Percentiles rank a stretch among this genome's conserved stretches.
These are phyloP conservation scores for Ocimum tenuiflorum DNA, from an alignment of 257 asterid species.

Conservation along the genomic window DNA sequence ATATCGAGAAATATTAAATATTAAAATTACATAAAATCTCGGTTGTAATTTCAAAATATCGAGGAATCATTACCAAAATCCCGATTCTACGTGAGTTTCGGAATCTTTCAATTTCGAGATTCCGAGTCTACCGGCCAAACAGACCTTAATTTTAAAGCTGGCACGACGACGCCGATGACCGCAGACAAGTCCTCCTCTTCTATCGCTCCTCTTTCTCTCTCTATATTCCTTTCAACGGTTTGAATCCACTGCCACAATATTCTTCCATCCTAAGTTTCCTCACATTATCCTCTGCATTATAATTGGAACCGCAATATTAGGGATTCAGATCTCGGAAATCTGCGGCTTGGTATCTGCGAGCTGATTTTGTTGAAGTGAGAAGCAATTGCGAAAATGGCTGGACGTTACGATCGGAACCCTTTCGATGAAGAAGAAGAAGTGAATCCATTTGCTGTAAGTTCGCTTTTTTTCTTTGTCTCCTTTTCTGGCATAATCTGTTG, in stretches of 20 bases:
- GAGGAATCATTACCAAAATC: too few relatives aligned
- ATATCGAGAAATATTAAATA: too few relatives aligned
- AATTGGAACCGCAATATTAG: not conserved
- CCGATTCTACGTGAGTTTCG: too few relatives aligned
- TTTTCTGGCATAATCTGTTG: not conserved
- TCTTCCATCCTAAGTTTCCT: constrained; percentile 30
- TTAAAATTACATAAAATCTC: too few relatives aligned
- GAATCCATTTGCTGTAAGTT: constrained; percentile 57
- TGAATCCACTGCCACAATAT: constrained; percentile 9
- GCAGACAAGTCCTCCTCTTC: constrained; percentile 2
- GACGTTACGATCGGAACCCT: constrained; percentile 70
- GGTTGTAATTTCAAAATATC: too few relatives aligned
- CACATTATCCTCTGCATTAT: not conserved
- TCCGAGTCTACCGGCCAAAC: too few relatives aligned
- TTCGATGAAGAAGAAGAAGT: constrained; percentile 57
- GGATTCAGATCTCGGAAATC: constrained; percentile 18
- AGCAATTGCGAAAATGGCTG: constrained; percentile 36
- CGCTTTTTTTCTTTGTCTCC: not conserved
- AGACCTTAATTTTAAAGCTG: not conserved
- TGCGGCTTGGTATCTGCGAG: constrained; percentile 1
- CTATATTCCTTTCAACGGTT: constrained; percentile 19
- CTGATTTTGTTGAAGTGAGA: constrained; percentile 11
- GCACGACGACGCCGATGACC: constrained; percentile 1
- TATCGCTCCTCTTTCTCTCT: constrained; percentile 13
- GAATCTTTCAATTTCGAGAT: too few relatives aligned